Evolutionary conservation across 2,329 filamentous ascomycete genomes (phyloP), one percentile per base, ranked within the genome.

Genomic region (Meredithiella fracta): DNA sequence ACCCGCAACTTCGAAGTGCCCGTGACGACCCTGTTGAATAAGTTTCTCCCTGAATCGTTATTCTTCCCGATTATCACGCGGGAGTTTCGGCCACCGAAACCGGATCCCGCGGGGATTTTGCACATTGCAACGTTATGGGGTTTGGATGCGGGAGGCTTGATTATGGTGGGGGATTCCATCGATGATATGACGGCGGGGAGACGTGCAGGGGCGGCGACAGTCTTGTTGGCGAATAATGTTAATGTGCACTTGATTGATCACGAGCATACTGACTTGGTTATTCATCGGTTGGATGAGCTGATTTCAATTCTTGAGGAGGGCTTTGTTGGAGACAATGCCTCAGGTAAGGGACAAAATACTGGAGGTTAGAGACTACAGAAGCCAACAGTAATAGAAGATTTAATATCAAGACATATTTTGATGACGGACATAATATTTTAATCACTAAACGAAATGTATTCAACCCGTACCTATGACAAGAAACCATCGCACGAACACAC

Each of bases 121-220:
- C 85, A 92, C 66, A 95, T 96, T 62, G 88, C 89, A 0, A 73
- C 77, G 60, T 70, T 73, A 58, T 95, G 90, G 90, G 82, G 78
- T 0, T 67, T 91, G 29, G 72, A 74, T 59, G 77, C 72, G 1
- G 73, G 69, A 44, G 67, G 66, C 4, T 63, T 80, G 44, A 78
- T 81, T 62, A 83, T 83, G 79, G 79, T 82, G 22, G 86, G 86
- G 3, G 86, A 91, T 65, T 89, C 83, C 15, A 80, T 94, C 56
- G 92, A 97, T 66, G 92, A 98, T 66, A 94, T 97, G 80, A 86
- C 83, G 6, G 88, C 91, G 0, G 91, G 92, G 0, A 78, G 83
- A 59, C 75, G 74, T 54, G 91, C 91, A 0, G 91, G 91, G 1
- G 87, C 90, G 1, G 85, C 88, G 34, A 97, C 92, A 0, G 89